Evolutionary conservation across 495 filamentous ascomycete species (phyloP).

Genomic region (Penicillium fimorum): DNA sequence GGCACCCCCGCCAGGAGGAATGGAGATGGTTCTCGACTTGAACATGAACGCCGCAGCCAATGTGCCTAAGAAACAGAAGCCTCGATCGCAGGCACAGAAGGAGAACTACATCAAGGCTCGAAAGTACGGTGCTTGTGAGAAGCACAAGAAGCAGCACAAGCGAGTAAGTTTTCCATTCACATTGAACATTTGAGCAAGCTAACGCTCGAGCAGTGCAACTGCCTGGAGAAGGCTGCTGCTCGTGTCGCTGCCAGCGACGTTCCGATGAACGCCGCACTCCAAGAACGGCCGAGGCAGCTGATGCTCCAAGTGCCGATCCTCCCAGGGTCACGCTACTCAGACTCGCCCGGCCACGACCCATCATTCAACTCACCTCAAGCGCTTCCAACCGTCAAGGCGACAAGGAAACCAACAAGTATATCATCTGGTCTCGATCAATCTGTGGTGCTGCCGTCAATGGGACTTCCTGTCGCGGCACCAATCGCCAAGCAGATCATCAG

Average conservation of each 20-base stretch:
- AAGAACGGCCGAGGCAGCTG: constrained; percentile 12
- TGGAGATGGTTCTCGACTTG: constrained; percentile 47
- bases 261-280: constrained; percentile 16
- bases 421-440: constrained; percentile 14
- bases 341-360: constrained; percentile 17
- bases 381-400: constrained; percentile 8
- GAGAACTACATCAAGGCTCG: constrained; percentile 51
- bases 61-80: constrained; percentile 48
- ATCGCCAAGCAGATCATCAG: background rate
- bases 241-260: constrained; percentile 21
- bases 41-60: constrained; percentile 48
- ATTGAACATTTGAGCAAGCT: constrained; percentile 17
- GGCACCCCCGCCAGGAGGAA: constrained; percentile 24
- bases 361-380: constrained; percentile 2
- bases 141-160: constrained; percentile 51
- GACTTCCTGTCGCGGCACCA: constrained; percentile 1
- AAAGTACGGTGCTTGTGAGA: constrained; percentile 47
- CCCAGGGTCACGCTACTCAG: constrained; percentile 12
- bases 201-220: constrained; percentile 41
- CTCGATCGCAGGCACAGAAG: constrained; percentile 44
- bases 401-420: constrained; percentile 9
- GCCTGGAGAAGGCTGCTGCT: constrained; percentile 41
- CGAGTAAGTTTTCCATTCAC: constrained; percentile 32
- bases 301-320: constrained; percentile 7
- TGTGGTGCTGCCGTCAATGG: background rate